Conservation (phyloP, 2,329 filamentous ascomycete genomes). For the Alternaria gansuensis region DNA sequence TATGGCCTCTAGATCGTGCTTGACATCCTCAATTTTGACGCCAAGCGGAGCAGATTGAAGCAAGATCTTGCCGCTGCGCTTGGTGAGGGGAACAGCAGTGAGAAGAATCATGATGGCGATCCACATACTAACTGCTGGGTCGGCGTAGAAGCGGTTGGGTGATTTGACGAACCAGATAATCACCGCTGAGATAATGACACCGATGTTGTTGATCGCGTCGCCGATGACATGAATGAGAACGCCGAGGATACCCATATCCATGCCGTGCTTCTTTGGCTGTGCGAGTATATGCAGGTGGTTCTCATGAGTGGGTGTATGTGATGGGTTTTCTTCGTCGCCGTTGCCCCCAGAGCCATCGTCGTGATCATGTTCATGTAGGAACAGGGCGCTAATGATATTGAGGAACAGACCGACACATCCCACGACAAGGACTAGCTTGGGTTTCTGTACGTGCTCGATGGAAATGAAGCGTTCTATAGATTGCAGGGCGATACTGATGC, state of each 20-base stretch:
- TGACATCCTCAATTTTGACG: conserved; percentile 69
- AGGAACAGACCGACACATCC: conserved; percentile 72
- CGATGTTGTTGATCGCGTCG: conserved; percentile 79
- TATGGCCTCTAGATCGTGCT: conserved; percentile 74
- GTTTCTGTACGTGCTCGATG: conserved; percentile 67
- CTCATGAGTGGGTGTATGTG: conserved; percentile 28
- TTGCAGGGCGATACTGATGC: conserved; percentile 76
- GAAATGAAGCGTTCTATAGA: conserved; percentile 74
- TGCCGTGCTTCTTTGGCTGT: conserved; percentile 35
- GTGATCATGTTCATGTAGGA: conserved; percentile 66
- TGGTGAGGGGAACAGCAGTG: conserved; percentile 69
- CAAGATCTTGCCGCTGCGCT: conserved; percentile 70
- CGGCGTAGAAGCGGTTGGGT: conserved; percentile 71
- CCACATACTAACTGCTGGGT: conserved; percentile 72
- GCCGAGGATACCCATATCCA: conserved; percentile 74
- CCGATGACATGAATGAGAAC: conserved; percentile 75
- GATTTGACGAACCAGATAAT: conserved; percentile 73
- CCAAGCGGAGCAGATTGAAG: conserved; percentile 71
- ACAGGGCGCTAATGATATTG: conserved; percentile 71
- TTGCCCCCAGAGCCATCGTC: conserved; percentile 51
- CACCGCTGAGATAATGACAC: conserved; percentile 74
- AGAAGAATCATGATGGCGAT: conserved; percentile 77
- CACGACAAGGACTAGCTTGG: conserved; percentile 72
- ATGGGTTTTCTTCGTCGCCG: conserved; percentile 26
- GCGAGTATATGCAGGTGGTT: conserved; percentile 41